phyloP scores from a whole-genome alignment of 371 early-diverging fungal species.

The Dichotomocladium elegans region DNA sequence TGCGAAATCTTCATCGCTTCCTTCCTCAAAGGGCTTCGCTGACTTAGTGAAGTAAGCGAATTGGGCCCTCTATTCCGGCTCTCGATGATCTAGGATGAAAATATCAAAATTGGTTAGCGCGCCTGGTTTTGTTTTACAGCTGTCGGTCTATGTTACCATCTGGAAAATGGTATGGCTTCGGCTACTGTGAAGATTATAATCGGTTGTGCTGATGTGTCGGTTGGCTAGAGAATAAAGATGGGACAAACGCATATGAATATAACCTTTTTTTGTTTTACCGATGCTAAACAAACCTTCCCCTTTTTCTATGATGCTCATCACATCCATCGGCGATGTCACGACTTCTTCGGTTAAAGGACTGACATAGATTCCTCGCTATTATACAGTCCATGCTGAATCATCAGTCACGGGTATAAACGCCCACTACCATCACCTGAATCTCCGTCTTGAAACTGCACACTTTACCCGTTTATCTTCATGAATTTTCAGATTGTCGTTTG shows the following conservation, averaged over 20 bases:
- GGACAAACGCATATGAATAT: background rate
- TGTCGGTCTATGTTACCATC: conserved; percentile 44
- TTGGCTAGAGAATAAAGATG: conserved; percentile 39
- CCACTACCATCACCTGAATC: background rate
- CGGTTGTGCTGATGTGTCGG: conserved; percentile 77
- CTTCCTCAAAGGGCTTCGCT: conserved; percentile 4
- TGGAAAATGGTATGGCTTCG: conserved; percentile 92
- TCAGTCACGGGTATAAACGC: too few species aligned
- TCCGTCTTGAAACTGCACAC: background rate
- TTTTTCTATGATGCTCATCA: conserved; percentile 67
- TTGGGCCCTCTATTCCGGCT: background rate
- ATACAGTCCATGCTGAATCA: background rate
- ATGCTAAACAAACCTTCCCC: conserved; percentile 72
- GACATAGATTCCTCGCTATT: conserved; percentile 82
- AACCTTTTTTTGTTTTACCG: background rate
- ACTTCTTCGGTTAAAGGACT: conserved; percentile 85
- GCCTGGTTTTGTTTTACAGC: too few species aligned
- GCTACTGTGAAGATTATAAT: conserved; percentile 83
- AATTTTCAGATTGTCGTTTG: conserved; percentile 74
- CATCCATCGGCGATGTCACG: conserved; percentile 80
- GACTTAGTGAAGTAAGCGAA: background rate
- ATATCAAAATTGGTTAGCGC: too few species aligned
- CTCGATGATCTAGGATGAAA: too few species aligned
- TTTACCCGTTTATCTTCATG: conserved; percentile 69
- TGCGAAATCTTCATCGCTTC: conserved; percentile 67